Evolutionary conservation across 2,329 filamentous ascomycete genomes (phyloP).

Genomic region (Elsinoe ampelina): DNA sequence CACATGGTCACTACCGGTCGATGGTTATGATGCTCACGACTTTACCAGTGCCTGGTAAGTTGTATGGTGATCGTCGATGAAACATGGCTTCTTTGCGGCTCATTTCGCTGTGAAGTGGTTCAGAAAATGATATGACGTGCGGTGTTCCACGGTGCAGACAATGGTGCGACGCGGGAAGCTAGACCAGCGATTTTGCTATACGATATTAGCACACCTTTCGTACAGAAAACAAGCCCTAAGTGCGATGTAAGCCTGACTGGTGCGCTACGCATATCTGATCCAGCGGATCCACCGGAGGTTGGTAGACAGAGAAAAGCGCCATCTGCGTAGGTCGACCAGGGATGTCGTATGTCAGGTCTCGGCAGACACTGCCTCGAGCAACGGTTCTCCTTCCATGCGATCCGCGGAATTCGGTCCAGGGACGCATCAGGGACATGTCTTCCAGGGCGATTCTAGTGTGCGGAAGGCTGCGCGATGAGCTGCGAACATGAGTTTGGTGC

Average conservation of each 20-base stretch:
- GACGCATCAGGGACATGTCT: not conserved
- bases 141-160: not conserved
- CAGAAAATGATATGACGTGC: conserved; percentile 8
- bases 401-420: conserved; percentile 2
- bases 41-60: not conserved
- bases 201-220: not conserved
- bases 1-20: not conserved
- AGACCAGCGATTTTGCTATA: not conserved
- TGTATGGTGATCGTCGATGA: conserved; percentile 13
- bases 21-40: conserved; percentile 4
- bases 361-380: not conserved
- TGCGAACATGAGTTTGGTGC: not conserved
- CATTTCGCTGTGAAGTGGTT: not conserved
- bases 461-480: conserved; percentile 3
- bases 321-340: conserved; percentile 5
- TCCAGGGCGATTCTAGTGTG: not conserved
- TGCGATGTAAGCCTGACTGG: not conserved
- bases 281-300: conserved; percentile 9
- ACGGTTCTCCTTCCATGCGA: not conserved
- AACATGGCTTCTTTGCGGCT: conserved; percentile 4
- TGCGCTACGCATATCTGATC: not conserved
- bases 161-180: conserved; percentile 9
- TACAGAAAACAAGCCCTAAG: not conserved
- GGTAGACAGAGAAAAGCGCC: conserved; percentile 1
- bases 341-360: not conserved